Evolutionary conservation across 192 early-diverging fungal species (phyloP), one percentile per base, ranked within the genome.

Genomic region (Rhizophagus sp.): DNA sequence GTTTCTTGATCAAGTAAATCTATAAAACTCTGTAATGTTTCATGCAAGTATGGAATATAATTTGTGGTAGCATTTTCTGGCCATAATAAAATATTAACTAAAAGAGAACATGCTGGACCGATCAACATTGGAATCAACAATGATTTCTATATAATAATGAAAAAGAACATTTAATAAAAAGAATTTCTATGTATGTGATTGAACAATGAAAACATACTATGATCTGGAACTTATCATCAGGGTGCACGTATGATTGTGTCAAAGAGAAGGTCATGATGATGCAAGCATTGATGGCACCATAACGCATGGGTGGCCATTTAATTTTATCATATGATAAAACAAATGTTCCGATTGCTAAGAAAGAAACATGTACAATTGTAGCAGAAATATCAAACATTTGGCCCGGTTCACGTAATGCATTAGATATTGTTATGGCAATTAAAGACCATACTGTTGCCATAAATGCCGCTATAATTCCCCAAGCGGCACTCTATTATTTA

Each of bases 301-400:
- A 75, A 34, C 73, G 47, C 73, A 75, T 75, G 4, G 73, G 47
- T 61, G 44, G 73, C 73, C 73, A 75, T 75, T 75, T 75, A 33
- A 75, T 75, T 62, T 75, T 75, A 61, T 61, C 73, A 62, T 75
- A 75, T 33, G 73, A 75, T 75, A 75, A 61, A 57, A 33, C 8
- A 75, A 75, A 75, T 19, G 73, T 75, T 52, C 73, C 73, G 15
- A 75, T 57, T n/a, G 73, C 47, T n/a, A 75, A 61, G 30, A 50
- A 61, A 57, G 22, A 10, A 30, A 75, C 27, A n/a, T 75, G 27
- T 12, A 75, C 24, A 4, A 62, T 19, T 15, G 47, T 62, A 33
- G 73, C 44, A 17, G 19, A 17, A 12, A 33, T 34, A 52, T 52
- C 24, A 36, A 57, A 75, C 25, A 61, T 34, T 57, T 75, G 44